phyloP scores from a whole-genome alignment of 805 yeast species.

The Hanseniaspora jakobsenii region DNA sequence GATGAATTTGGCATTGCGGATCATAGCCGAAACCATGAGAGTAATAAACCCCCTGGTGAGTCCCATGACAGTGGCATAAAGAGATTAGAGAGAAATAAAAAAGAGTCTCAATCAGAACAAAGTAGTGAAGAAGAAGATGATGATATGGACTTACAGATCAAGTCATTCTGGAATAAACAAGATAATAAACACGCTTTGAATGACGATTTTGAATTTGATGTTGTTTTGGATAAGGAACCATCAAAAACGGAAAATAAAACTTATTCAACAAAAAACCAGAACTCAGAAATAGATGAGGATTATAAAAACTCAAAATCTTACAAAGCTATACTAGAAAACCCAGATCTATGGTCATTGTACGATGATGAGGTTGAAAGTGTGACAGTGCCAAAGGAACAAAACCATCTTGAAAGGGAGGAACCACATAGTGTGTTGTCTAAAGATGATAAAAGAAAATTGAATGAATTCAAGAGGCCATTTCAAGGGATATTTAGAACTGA shows the following conservation, averaged over 20 bases:
- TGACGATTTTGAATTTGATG: not conserved
- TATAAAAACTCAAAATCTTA: not conserved
- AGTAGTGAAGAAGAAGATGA: too few relatives aligned
- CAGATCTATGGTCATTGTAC: not conserved
- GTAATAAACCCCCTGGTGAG: not conserved
- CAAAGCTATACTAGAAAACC: not conserved
- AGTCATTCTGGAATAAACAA: not conserved
- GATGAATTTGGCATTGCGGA: conserved; percentile 1
- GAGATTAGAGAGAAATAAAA: too few relatives aligned
- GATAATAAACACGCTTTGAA: not conserved
- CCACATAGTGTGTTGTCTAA: not conserved
- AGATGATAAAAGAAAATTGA: conserved; percentile 11
- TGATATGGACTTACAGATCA: too few relatives aligned
- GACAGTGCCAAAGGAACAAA: conserved; percentile 3
- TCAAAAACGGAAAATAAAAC: too few relatives aligned
- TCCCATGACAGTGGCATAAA: too few relatives aligned
- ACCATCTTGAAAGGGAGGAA: not conserved
- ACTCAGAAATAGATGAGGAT: not conserved
- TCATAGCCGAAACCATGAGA: not conserved
- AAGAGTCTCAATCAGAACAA: too few relatives aligned
- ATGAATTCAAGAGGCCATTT: conserved; percentile 11
- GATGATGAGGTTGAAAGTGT: conserved; percentile 4
- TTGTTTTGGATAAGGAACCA: too few relatives aligned
- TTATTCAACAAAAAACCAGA: not conserved
- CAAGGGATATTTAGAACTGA: not conserved